Base-by-base conservation (phyloP, 345 rosid species). In the Combretum micranthum region DNA sequence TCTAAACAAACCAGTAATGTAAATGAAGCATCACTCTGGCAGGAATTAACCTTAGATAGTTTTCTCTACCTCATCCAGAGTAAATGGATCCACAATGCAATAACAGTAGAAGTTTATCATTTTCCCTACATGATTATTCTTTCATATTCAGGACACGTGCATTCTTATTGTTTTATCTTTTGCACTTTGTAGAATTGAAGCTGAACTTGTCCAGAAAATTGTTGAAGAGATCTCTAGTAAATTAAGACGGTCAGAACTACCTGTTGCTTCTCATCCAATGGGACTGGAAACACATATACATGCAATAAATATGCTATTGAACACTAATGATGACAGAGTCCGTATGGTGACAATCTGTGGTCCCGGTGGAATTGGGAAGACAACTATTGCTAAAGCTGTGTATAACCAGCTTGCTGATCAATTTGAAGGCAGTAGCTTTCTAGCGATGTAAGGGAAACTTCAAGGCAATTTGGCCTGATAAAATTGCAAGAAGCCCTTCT, bases 371-470 rank as follows among this genome's bases (percentile, higher is more conserved):
- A 42, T 64, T n/a, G 68, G 68, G 22, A 64, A 64, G 61, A 64
- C 61, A 0, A 56, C 61, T 0, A 49, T 80, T 1, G 80, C 85
- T 2, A 63, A 62, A 51, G 69, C 61, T 43, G 15, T 77, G 4
- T 70, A 57, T 26, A 66, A 69, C 45, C 59, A 50, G 13, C 26
- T 2, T 13, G 14, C 68, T 16, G 55, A 64, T 17, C 61, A 64
- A 64, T 84, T 75, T 47, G 71, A 82, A 19, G 69, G 74, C 43
- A 61, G 59, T 25, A 69, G 65, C 72, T 72, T 80, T 15, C 51
- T 74, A 12, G 60, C 49, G n/a, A 75, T 56, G 83, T 77, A 15
- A 68, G 76, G 51, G 73, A 72, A 65, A 68, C 47, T 15, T 47
- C 61, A 16, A 49, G 54, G 56, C 62, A 57, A 15, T 39, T 49